These are phyloP conservation scores for Sporobolomyces phaffii DNA, from an alignment of 768 basidiomycete species.

Conservation along the genomic window DNA sequence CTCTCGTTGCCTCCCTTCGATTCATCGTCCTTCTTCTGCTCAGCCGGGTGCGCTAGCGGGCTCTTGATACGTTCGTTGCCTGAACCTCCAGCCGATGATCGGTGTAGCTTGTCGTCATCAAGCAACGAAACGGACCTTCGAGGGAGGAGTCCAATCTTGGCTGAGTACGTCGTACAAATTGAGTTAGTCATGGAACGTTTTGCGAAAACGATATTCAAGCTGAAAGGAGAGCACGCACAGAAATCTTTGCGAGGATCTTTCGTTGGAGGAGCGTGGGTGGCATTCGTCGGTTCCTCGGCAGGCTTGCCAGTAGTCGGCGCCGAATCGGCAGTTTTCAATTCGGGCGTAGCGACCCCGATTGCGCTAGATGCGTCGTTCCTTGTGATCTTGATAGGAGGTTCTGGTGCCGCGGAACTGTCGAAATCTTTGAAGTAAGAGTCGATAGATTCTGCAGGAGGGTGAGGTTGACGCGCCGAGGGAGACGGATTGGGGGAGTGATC, in stretches of 20 bases:
- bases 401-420: not conserved
- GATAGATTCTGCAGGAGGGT: not conserved
- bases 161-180: too few relatives aligned
- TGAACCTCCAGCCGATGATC: not conserved
- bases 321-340: not conserved
- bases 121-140: conserved; percentile 34
- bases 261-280: not conserved
- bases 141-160: conserved; percentile 30
- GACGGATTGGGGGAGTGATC: conserved; percentile 1
- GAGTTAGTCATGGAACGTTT: not conserved
- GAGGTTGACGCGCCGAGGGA: not conserved
- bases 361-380: not conserved
- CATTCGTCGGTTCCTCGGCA: not conserved
- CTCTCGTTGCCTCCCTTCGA: conserved; percentile 9
- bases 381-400: conserved; percentile 4
- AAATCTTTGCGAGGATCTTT: not conserved
- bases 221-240: not conserved
- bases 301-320: not conserved
- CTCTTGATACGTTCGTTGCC: not conserved
- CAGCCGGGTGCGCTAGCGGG: not conserved
- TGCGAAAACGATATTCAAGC: not conserved
- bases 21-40: not conserved
- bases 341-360: not conserved
- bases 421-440: conserved; percentile 7
- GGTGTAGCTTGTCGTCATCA: conserved; percentile 14